Evolutionary conservation across 768 basidiomycete genomes (phyloP).

Genomic region (Auricularia sp.): DNA sequence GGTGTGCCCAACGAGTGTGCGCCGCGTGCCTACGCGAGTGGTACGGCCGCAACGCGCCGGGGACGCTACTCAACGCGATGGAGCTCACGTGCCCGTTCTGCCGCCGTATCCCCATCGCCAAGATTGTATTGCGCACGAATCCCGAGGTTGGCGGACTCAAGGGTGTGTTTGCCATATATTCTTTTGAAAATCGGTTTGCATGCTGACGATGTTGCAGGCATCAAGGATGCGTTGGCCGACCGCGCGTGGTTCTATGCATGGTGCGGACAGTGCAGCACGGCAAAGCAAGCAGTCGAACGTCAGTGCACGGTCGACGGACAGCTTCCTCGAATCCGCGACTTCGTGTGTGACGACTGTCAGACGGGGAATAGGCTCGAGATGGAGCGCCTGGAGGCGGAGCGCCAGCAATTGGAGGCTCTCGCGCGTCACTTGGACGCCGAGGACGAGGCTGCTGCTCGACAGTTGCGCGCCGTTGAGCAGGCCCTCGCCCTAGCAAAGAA

Average conservation of each 20-base stretch:
- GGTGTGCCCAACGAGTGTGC: conserved; percentile 18
- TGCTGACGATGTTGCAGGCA: neutral
- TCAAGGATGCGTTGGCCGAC: conserved; percentile 15
- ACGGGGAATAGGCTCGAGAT: neutral
- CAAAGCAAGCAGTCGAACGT: conserved; percentile 17
- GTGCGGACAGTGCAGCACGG: conserved; percentile 19
- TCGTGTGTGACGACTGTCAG: conserved; percentile 15
- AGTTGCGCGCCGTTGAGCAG: neutral
- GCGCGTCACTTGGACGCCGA: neutral
- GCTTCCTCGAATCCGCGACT: conserved; percentile 11
- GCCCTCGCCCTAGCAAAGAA: neutral
- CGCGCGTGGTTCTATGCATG: conserved; percentile 21
- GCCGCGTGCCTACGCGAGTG: conserved; percentile 19
- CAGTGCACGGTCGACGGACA: conserved; percentile 14
- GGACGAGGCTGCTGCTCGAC: neutral
- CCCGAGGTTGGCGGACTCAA: conserved; percentile 16
- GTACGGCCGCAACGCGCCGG: conserved; percentile 20
- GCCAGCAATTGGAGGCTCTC: neutral
- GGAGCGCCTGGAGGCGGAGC: neutral
- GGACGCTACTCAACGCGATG: conserved; percentile 20
- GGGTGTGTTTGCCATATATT: neutral
- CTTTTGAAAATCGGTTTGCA: neutral
- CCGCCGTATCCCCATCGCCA: conserved; percentile 17
- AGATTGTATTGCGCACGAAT: conserved; percentile 18
- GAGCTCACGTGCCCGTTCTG: conserved; percentile 22